Percentiles rank a stretch among this genome's conserved stretches.
Evolutionary conservation across 2,329 filamentous ascomycete species (phyloP).

Genomic region (Beauveria varroae): DNA sequence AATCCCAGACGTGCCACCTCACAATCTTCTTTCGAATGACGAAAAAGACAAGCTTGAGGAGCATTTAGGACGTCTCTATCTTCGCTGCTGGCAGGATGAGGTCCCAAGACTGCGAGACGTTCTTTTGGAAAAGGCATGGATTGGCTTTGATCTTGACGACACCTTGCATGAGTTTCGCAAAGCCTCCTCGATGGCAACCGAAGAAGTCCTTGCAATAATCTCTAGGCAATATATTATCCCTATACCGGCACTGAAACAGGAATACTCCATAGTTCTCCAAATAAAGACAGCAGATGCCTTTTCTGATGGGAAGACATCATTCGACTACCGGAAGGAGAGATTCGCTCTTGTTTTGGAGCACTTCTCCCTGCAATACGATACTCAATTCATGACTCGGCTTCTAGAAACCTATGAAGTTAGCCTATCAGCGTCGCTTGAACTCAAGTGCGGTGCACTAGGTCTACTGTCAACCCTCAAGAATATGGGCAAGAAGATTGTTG

Average conservation of each 20-base stretch:
- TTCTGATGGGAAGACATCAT: slow-evolving; percentile 34
- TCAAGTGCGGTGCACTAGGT: background rate
- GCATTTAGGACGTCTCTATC: background rate
- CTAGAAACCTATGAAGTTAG: background rate
- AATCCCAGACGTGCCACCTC: background rate
- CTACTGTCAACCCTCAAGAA: slow-evolving; percentile 27
- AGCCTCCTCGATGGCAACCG: slow-evolving; percentile 29
- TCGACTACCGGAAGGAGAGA: slow-evolving; percentile 31
- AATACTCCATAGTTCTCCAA: background rate
- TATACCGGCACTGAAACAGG: background rate
- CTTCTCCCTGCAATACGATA: slow-evolving; percentile 21
- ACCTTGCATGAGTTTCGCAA: slow-evolving; percentile 39
- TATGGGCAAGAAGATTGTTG: slow-evolving; percentile 29
- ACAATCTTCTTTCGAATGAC: background rate
- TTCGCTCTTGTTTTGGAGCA: slow-evolving; percentile 21
- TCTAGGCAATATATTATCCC: background rate
- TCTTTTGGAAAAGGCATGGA: slow-evolving; percentile 25
- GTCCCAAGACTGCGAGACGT: slow-evolving; percentile 6
- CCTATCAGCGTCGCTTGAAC: background rate
- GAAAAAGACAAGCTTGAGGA: background rate
- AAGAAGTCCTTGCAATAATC: slow-evolving; percentile 20
- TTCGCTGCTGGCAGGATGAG: background rate
- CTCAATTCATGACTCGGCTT: background rate
- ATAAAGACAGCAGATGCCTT: slow-evolving; percentile 32
- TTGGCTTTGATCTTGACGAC: slow-evolving; percentile 42